Percentiles rank a stretch among this genome's conserved stretches.
phyloP scores from a whole-genome alignment of 164 flowering plant genomes.

The Vitis labrusca region DNA sequence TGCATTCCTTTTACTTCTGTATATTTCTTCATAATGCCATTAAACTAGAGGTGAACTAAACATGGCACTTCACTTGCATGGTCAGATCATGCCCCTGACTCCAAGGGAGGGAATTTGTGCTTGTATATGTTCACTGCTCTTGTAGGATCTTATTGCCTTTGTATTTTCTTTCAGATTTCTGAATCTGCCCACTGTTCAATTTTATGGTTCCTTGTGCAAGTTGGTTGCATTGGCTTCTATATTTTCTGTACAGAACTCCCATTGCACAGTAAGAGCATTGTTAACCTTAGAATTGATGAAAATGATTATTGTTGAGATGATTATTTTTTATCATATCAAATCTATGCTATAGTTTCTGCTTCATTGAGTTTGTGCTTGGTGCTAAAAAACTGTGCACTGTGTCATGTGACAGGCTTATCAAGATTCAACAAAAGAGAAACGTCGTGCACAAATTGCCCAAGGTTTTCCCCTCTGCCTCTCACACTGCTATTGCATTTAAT shows the following conservation, averaged over 20 bases:
- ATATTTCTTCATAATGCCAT: no score
- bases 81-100: no score
- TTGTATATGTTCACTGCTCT: no score
- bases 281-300: neutral
- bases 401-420: conserved; percentile 72
- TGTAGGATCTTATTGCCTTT: neutral
- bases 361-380: neutral
- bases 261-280: conserved; percentile 2
- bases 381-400: neutral
- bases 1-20: no score
- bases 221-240: conserved; percentile 16
- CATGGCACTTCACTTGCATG: no score
- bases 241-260: neutral
- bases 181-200: neutral
- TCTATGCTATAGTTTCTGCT: neutral
- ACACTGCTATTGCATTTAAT: no score
- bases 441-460: conserved; percentile 98
- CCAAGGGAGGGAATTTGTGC: no score
- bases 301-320: neutral
- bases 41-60: no score
- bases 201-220: neutral
- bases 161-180: neutral
- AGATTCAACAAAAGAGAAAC: conserved; percentile 91
- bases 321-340: neutral
- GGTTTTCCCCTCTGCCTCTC: conserved; percentile 38